Conservation (phyloP, 805 yeast genomes). For the Tetrapisispora iriomotensis region DNA sequence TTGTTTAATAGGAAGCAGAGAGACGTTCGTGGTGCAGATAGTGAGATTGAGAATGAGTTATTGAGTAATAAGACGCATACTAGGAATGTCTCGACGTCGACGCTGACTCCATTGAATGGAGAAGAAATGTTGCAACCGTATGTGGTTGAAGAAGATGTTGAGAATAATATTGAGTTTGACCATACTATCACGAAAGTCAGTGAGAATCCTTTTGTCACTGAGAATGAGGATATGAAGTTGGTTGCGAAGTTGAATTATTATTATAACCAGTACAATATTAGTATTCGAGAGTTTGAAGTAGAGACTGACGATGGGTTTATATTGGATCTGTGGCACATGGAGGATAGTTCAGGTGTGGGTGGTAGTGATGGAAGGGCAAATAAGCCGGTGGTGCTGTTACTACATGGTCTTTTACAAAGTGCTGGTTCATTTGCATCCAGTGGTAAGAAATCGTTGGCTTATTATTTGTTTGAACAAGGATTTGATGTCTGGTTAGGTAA, state of each 20-base stretch:
- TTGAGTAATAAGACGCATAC: constrained; percentile 5
- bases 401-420: constrained; percentile 85
- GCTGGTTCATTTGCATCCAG: constrained; percentile 76
- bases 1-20: constrained; percentile 22
- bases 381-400: constrained; percentile 56
- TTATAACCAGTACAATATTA: constrained; percentile 49
- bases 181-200: constrained; percentile 18
- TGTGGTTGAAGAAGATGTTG: constrained; percentile 14
- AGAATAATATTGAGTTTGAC: constrained; percentile 23
- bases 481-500: constrained; percentile 90
- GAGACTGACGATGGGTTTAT: constrained; percentile 74
- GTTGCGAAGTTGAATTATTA: constrained; percentile 58
- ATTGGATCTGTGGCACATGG: constrained; percentile 48
- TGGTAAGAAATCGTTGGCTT: constrained; percentile 74
- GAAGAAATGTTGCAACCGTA: not conserved
- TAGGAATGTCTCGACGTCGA: not conserved
- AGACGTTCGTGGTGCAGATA: constrained; percentile 22
- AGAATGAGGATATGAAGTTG: constrained; percentile 27
- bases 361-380: constrained; percentile 11
- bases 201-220: constrained; percentile 22
- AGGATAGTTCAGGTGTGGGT: constrained; percentile 4
- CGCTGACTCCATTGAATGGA: not conserved
- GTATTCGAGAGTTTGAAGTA: constrained; percentile 47
- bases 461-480: constrained; percentile 42
- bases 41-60: constrained; percentile 7